phyloP scores from a whole-genome alignment of 805 yeast genomes.

The Candida yuanshanica region DNA sequence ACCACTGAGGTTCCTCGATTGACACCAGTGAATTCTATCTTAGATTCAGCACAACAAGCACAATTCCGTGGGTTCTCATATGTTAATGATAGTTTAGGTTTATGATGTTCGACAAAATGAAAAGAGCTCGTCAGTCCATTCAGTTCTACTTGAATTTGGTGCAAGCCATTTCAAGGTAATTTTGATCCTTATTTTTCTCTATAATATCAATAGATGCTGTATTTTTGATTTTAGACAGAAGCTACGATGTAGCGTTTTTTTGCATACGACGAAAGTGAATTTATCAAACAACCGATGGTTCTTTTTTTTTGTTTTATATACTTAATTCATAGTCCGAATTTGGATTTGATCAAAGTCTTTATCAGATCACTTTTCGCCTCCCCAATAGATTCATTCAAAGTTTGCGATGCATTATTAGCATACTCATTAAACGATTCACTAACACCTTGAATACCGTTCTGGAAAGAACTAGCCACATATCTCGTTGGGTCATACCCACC shows the following conservation, averaged over 20 bases:
- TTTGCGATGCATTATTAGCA: slow-evolving; percentile 48
- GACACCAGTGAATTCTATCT: slow-evolving; percentile 87
- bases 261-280: neutral
- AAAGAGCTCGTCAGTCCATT: too few relatives aligned
- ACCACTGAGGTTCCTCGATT: slow-evolving; percentile 91
- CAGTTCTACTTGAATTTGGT: too few relatives aligned
- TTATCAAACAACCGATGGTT: neutral
- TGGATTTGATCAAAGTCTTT: slow-evolving; percentile 45
- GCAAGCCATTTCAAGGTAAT: too few relatives aligned
- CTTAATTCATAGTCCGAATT: slow-evolving; percentile 45
- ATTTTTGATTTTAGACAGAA: too few relatives aligned
- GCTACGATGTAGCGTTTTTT: neutral
- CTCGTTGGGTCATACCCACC: slow-evolving; percentile 38
- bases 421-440: slow-evolving; percentile 54
- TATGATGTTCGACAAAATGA: too few relatives aligned
- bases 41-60: slow-evolving; percentile 86
- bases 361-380: slow-evolving; percentile 45
- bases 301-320: neutral
- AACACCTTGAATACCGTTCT: slow-evolving; percentile 44
- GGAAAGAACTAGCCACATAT: slow-evolving; percentile 37
- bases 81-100: slow-evolving; percentile 52
- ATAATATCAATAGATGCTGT: too few relatives aligned
- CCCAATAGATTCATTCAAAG: slow-evolving; percentile 46
- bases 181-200: too few relatives aligned
- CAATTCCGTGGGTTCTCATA: slow-evolving; percentile 97